A percentile compares a stretch with the other conserved stretches of the same genome.
Evolutionary conservation across 2,329 filamentous ascomycete species (phyloP).

Genomic region (Cyclaneusma minus): DNA sequence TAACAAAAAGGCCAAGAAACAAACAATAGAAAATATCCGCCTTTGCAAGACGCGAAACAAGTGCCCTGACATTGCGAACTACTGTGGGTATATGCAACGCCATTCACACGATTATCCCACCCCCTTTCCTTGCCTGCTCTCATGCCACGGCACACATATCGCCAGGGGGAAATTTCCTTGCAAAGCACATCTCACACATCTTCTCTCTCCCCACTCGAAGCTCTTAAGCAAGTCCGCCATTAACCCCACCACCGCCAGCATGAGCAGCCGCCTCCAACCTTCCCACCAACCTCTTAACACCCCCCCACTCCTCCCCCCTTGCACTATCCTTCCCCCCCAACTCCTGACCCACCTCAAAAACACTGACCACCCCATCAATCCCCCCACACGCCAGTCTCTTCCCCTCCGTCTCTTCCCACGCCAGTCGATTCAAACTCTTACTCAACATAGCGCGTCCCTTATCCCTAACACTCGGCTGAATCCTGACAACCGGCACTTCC

Average conservation of each 20-base stretch:
- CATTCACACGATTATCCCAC: too few species aligned
- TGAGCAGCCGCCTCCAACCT: conserved; percentile 41
- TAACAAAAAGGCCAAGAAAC: too few species aligned
- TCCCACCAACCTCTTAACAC: conserved; percentile 77
- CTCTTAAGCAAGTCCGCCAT: conserved; percentile 8
- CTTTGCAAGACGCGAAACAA: too few species aligned
- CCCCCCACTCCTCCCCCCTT: conserved; percentile 81
- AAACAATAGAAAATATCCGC: too few species aligned
- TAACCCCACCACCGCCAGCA: conserved; percentile 4
- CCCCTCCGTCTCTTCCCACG: conserved; percentile 86
- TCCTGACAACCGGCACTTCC: conserved; percentile 76
- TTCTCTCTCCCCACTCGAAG: too few species aligned
- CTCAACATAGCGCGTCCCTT: conserved; percentile 55
- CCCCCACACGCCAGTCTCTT: conserved; percentile 79
- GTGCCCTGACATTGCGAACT: too few species aligned
- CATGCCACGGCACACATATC: too few species aligned
- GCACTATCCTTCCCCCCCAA: conserved; percentile 73
- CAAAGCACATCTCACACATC: too few species aligned
- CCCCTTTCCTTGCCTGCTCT: too few species aligned
- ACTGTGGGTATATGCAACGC: too few species aligned
- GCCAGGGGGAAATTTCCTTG: too few species aligned
- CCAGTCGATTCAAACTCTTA: conserved; percentile 82
- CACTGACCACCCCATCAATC: conserved; percentile 75
- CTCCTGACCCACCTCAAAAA: conserved; percentile 80
- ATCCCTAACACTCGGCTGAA: conserved; percentile 52